phyloP scores from a whole-genome alignment of 805 yeast species.

The Saturnispora gosingensis region DNA sequence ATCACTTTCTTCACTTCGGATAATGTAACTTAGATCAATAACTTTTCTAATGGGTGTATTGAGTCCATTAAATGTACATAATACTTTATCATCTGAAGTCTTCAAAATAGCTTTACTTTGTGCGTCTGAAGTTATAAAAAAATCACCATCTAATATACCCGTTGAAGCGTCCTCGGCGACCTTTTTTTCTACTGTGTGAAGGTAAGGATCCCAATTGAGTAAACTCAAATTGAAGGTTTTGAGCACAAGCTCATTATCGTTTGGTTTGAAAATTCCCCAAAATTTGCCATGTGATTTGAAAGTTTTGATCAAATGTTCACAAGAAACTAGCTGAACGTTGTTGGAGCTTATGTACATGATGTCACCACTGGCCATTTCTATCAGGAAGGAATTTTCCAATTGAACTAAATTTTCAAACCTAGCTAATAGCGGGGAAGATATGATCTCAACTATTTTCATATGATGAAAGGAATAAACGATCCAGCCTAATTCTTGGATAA shows the following conservation, averaged over 20 bases:
- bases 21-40: conserved; percentile 9
- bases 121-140: background rate
- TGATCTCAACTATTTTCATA: conserved; percentile 9
- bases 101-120: conserved; percentile 1
- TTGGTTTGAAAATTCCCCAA: conserved; percentile 1
- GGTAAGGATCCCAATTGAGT: background rate
- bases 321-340: conserved; percentile 9
- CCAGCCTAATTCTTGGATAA: conserved; percentile 27
- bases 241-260: background rate
- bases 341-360: conserved; percentile 11
- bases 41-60: conserved; percentile 1
- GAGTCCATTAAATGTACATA: conserved; percentile 8
- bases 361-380: conserved; percentile 17
- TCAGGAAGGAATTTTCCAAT: conserved; percentile 11
- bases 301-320: conserved; percentile 3
- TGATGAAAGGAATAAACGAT: conserved; percentile 16
- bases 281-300: conserved; percentile 5
- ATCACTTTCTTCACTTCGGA: conserved; percentile 6
- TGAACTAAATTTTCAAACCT: conserved; percentile 13
- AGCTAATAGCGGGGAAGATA: conserved; percentile 21
- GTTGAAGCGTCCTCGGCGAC: background rate
- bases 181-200: background rate
- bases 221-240: background rate
- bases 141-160: conserved; percentile 1
- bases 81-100: background rate